These are phyloP conservation scores for Xylariaceae sp. DNA, from an alignment of 2,329 filamentous ascomycete genomes.

Conservation along the genomic window DNA sequence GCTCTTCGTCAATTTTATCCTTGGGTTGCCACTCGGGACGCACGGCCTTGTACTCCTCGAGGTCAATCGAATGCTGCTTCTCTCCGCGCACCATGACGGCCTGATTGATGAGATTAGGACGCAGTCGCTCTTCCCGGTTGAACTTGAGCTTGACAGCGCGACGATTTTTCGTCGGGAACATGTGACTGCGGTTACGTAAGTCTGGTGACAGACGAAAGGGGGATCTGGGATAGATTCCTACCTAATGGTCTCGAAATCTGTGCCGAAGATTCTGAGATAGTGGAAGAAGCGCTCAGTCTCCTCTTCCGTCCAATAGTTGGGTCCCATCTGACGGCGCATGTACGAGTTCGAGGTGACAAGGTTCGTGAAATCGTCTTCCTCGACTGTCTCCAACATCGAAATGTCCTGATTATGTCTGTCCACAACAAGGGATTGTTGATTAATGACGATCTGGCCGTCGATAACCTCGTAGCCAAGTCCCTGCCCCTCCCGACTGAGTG, in stretches of 20 bases:
- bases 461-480: conserved; percentile 48
- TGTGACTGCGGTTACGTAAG: conserved; percentile 39
- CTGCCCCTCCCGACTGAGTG: conserved; percentile 22
- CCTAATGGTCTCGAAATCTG: conserved; percentile 73
- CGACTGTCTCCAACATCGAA: conserved; percentile 52
- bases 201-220: too few species aligned
- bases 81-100: conserved; percentile 54
- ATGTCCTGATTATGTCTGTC: conserved; percentile 59
- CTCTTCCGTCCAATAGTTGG: conserved; percentile 65
- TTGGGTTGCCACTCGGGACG: conserved; percentile 44
- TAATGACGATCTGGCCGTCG: conserved; percentile 68
- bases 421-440: conserved; percentile 63
- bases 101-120: conserved; percentile 59
- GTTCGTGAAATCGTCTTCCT: conserved; percentile 75
- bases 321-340: conserved; percentile 56
- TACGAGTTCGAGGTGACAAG: conserved; percentile 67
- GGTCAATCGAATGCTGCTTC: conserved; percentile 53
- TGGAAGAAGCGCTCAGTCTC: conserved; percentile 74
- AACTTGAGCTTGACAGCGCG: conserved; percentile 79
- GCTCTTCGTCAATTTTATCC: conserved; percentile 53
- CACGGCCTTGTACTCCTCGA: conserved; percentile 54
- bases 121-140: conserved; percentile 69
- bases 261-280: conserved; percentile 71
- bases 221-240: too few species aligned
- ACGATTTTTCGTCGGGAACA: conserved; percentile 69